phyloP scores from a whole-genome alignment of 768 basidiomycete genomes.

The Agaricus sinodeliciosus region DNA sequence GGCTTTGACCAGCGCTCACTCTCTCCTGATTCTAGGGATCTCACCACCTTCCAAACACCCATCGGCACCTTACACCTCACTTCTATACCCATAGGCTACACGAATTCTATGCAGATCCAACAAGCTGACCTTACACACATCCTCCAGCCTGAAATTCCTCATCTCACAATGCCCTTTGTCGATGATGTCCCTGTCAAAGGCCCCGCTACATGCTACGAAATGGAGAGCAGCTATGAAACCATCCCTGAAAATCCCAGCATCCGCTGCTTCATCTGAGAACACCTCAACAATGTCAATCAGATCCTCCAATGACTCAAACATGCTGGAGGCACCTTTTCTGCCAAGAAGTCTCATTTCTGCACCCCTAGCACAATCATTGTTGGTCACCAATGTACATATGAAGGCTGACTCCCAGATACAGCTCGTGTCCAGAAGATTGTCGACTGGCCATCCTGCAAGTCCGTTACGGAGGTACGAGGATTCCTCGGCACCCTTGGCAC shows the following conservation, averaged over 20 bases:
- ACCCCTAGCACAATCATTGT: too few relatives aligned
- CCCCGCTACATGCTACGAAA: slow-evolving; percentile 23
- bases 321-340: too few relatives aligned
- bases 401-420: slow-evolving; percentile 23
- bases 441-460: slow-evolving; percentile 21
- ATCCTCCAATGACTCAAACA: slow-evolving; percentile 13
- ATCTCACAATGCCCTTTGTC: slow-evolving; percentile 19
- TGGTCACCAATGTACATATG: slow-evolving; percentile 21
- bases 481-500: slow-evolving; percentile 24
- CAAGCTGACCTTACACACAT: slow-evolving; percentile 26
- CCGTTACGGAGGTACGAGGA: slow-evolving; percentile 15
- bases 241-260: slow-evolving; percentile 7
- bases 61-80: slow-evolving; percentile 26
- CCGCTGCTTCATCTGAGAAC: slow-evolving; percentile 26
- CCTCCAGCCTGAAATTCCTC: slow-evolving; percentile 22
- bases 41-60: slow-evolving; percentile 33
- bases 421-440: slow-evolving; percentile 19
- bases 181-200: slow-evolving; percentile 27
- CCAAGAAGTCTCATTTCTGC: too few relatives aligned
- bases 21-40: slow-evolving; percentile 16
- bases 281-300: slow-evolving; percentile 6
- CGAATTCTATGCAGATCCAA: slow-evolving; percentile 29
- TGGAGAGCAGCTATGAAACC: neutral
- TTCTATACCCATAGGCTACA: slow-evolving; percentile 29
- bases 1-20: slow-evolving; percentile 24